Evolutionary conservation across 2,329 filamentous ascomycete species (phyloP).

Genomic region (Microdochium trichocladiopsis): DNA sequence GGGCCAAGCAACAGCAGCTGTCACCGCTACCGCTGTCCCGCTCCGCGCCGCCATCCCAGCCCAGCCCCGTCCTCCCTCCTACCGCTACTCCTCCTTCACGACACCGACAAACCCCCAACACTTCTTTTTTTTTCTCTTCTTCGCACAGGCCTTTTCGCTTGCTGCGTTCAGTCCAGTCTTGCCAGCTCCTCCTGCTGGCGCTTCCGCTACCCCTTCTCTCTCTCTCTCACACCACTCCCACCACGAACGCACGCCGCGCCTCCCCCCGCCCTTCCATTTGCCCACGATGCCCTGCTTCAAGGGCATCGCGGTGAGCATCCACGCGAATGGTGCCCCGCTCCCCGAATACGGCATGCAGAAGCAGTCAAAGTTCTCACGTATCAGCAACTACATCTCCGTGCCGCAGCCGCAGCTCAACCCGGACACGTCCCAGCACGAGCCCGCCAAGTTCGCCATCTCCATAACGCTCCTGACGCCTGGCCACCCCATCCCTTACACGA

Average conservation of each 20-base stretch:
- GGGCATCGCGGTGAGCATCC: conserved; percentile 96
- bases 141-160: neutral
- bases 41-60: neutral
- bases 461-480: conserved; percentile 90
- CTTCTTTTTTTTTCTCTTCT: neutral
- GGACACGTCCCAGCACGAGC: conserved; percentile 71
- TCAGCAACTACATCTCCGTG: conserved; percentile 95
- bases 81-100: conserved; percentile 1
- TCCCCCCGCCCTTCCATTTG: neutral
- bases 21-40: neutral
- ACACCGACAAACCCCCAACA: neutral
- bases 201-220: neutral
- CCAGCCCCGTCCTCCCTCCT: neutral
- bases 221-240: neutral
- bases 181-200: neutral
- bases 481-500: conserved; percentile 86
- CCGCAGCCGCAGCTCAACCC: conserved; percentile 75
- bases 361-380: conserved; percentile 82
- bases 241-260: neutral
- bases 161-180: neutral
- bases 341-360: conserved; percentile 93
- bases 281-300: conserved; percentile 88
- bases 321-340: conserved; percentile 72
- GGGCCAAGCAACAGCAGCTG: neutral
- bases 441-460: conserved; percentile 95